Evolutionary conservation across 441 rosid species (phyloP).

Genomic region (Rhodomyrtus psidioides): DNA sequence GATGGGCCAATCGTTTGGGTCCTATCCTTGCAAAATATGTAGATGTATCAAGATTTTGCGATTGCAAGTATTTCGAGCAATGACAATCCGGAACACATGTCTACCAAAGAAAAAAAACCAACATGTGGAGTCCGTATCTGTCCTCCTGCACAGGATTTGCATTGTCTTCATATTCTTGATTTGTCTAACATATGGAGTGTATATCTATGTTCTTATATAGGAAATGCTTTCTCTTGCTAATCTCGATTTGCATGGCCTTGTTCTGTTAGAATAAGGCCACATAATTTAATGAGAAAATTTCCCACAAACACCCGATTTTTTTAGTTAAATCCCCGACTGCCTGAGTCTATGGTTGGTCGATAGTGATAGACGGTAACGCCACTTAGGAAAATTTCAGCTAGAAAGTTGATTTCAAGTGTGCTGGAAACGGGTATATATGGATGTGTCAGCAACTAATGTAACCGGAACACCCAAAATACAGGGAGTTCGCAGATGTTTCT

Average conservation of each 20-base stretch:
- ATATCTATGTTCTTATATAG: background rate
- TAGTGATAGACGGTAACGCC: background rate
- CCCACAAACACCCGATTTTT: background rate
- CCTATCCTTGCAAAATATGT: conserved; percentile 24
- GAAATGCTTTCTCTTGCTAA: background rate
- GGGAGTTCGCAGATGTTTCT: background rate
- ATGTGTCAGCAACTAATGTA: background rate
- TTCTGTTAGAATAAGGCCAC: background rate
- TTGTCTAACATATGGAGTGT: background rate
- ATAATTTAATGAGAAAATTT: background rate
- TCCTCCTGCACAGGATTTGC: background rate
- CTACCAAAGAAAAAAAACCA: background rate
- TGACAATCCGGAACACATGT: background rate
- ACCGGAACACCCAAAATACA: background rate
- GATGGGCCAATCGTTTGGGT: conserved; percentile 76
- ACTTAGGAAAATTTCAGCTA: background rate
- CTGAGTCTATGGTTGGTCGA: background rate
- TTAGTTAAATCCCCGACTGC: background rate
- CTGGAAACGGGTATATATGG: background rate
- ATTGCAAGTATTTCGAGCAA: background rate
- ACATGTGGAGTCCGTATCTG: background rate
- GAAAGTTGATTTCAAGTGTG: background rate
- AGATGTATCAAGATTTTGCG: conserved; percentile 4
- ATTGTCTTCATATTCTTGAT: background rate
- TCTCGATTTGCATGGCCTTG: background rate